Base-by-base conservation (phyloP, 768 basidiomycete species). In the Termitomyces sp. region DNA sequence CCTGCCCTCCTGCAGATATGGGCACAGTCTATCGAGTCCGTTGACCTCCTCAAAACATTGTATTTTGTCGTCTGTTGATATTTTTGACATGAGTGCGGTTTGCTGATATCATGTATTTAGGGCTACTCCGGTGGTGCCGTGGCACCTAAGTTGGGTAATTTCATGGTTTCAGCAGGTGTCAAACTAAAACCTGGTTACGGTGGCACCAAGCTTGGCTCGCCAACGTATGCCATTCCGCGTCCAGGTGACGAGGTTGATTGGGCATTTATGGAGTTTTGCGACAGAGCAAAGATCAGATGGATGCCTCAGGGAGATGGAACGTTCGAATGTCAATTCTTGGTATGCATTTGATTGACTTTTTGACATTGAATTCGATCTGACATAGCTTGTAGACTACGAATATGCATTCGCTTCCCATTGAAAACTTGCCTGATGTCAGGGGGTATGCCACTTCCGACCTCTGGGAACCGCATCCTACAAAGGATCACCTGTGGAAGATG, bases 361-460 rank as follows among this genome's bases (percentile, higher is more conserved):
- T 54, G 14, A 43, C 50, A 20, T 49, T 2, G 29, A 10, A 37
- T 12, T 25, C 2, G 17, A 12, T 20, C 20, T 37, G 40, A 11
- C 3, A 12, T 11, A 29, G 34, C 8, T 51, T 54, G 29, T 40
- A 77, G 77, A 66, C 66, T 11, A 67, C 55, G 31, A 62, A 71
- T 5, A 73, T 50, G 4, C 71, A 75, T 59, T 64, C 66, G 14
- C 61, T 70, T 0, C 66, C 71, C 3, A 66, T 75, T 3, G 71
- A 74, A 32, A 80, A 80, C 52, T 34, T 79, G 4, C 62, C 65
- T 3, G 74, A 76, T 37, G 66, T 70, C n/a, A 64, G 61, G 20
- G 79, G 77, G 3, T 79, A 77, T 65, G 70, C 72, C 7, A 79
- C 75, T 10, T 74, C 71, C 8, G 79, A 80, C 60, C 60, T 77